Conservation (phyloP, 768 basidiomycete species). For the Cystobasidium tubakii region DNA sequence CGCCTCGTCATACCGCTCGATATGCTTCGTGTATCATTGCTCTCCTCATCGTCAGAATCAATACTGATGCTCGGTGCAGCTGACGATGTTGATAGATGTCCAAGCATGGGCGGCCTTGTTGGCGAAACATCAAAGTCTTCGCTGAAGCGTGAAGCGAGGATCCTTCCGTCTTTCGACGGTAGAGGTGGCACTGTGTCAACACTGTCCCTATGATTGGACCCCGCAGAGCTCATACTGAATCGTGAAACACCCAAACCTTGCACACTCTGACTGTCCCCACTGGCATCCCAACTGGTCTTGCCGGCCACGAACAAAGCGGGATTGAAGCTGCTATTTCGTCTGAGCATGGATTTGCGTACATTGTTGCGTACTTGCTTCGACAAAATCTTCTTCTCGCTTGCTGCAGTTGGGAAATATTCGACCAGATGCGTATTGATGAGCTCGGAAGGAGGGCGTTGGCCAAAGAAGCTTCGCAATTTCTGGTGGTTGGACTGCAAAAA, state of each 20-base stretch:
- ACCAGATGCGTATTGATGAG: conserved; percentile 88
- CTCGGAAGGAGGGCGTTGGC: conserved; percentile 93
- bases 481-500: conserved; percentile 12
- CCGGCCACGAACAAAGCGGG: conserved; percentile 7
- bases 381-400: conserved; percentile 74
- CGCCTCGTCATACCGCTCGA: conserved; percentile 1
- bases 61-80: conserved; percentile 32
- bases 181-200: conserved; percentile 25
- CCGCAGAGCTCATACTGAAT: conserved; percentile 44
- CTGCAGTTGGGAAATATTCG: conserved; percentile 86
- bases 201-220: conserved; percentile 34
- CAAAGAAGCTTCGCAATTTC: conserved; percentile 91
- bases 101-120: not conserved
- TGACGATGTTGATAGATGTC: conserved; percentile 15
- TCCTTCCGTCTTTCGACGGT: conserved; percentile 14
- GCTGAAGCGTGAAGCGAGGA: conserved; percentile 24
- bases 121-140: conserved; percentile 21
- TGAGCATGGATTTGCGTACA: conserved; percentile 55
- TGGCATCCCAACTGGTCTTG: conserved; percentile 43
- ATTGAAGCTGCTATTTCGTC: conserved; percentile 28
- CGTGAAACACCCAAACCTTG: conserved; percentile 23
- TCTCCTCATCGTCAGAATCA: conserved; percentile 40
- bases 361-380: conserved; percentile 82
- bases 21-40: not conserved
- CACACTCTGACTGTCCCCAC: conserved; percentile 6